A percentile compares a stretch with the other conserved stretches of the same genome.
These are phyloP conservation scores for Diplodia corticola DNA, from an alignment of 2,329 filamentous ascomycete genomes.

Conservation along the genomic window DNA sequence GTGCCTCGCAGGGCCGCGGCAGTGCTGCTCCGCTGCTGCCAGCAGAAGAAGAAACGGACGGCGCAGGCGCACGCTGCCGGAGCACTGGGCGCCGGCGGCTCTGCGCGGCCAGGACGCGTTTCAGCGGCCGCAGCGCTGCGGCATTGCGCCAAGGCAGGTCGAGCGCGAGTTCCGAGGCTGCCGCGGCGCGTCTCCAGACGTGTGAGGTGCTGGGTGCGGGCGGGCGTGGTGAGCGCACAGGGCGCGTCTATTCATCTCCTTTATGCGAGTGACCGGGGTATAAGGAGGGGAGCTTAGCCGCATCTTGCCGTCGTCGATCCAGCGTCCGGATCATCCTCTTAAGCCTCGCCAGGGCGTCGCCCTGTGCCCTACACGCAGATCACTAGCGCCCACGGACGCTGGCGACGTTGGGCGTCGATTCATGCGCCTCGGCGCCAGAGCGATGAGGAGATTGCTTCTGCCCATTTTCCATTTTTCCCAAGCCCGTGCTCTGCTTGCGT, in stretches of 20 bases:
- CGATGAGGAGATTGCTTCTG: neutral
- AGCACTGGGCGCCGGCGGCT: slow-evolving; percentile 4
- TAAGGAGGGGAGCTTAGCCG: neutral
- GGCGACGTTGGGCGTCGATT: slow-evolving; percentile 18
- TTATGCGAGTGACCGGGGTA: slow-evolving; percentile 15
- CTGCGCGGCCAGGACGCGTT: neutral
- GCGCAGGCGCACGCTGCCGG: neutral
- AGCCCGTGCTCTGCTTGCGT: neutral
- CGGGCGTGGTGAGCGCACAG: slow-evolving; percentile 1
- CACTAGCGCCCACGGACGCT: neutral
- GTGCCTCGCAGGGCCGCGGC: neutral
- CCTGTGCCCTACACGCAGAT: slow-evolving; percentile 10
- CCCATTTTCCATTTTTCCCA: neutral
- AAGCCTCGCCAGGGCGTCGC: slow-evolving; percentile 21
- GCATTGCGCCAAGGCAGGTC: neutral
- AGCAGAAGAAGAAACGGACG: neutral
- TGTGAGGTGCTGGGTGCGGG: neutral
- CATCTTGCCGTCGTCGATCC: slow-evolving; percentile 20
- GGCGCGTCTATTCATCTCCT: slow-evolving; percentile 13
- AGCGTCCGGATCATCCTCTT: slow-evolving; percentile 4
- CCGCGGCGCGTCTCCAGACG: slow-evolving; percentile 5
- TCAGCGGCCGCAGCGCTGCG: neutral
- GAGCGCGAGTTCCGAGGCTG: slow-evolving; percentile 10
- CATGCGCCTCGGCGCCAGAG: neutral
- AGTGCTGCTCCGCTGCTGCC: neutral